Percentiles rank a stretch among this genome's conserved stretches.
These are phyloP conservation scores for Boeremia exigua DNA, from an alignment of 2,329 filamentous ascomycete genomes.

Conservation along the genomic window DNA sequence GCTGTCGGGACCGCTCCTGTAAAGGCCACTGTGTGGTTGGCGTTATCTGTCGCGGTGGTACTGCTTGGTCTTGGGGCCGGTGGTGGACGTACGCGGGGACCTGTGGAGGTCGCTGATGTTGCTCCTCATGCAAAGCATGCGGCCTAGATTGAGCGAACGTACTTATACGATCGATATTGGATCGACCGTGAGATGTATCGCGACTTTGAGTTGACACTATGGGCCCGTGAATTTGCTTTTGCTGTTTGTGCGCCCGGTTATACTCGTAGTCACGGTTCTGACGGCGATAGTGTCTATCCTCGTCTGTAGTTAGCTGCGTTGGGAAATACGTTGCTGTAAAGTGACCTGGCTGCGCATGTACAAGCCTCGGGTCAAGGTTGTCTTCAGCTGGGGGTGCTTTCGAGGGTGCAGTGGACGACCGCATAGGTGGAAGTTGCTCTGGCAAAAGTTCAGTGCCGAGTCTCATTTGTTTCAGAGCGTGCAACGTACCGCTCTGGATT, in stretches of 20 bases:
- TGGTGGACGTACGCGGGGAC: too few species aligned
- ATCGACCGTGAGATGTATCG: neutral
- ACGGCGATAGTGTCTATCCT: constrained; percentile 16
- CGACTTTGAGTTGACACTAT: neutral
- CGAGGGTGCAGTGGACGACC: neutral
- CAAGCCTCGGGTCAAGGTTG: constrained; percentile 18
- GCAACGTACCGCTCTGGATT: neutral
- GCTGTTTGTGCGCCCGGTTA: neutral
- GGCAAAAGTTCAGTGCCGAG: neutral
- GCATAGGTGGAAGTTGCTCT: neutral
- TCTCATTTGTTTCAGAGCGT: neutral
- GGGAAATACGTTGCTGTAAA: constrained; percentile 1
- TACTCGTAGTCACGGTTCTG: constrained; percentile 2
- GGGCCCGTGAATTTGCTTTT: neutral
- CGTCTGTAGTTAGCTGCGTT: constrained; percentile 1
- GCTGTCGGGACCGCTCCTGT: neutral
- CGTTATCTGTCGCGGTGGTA: neutral
- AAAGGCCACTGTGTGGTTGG: neutral
- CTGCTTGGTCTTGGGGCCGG: too few species aligned
- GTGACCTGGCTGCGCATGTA: constrained; percentile 18
- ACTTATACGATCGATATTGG: neutral
- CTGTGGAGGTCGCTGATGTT: neutral
- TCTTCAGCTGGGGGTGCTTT: constrained; percentile 1
- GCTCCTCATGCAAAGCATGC: neutral
- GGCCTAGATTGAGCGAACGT: neutral